These are phyloP conservation scores for Penicillium pancosmium DNA, from an alignment of 495 filamentous ascomycete species.

Conservation along the genomic window DNA sequence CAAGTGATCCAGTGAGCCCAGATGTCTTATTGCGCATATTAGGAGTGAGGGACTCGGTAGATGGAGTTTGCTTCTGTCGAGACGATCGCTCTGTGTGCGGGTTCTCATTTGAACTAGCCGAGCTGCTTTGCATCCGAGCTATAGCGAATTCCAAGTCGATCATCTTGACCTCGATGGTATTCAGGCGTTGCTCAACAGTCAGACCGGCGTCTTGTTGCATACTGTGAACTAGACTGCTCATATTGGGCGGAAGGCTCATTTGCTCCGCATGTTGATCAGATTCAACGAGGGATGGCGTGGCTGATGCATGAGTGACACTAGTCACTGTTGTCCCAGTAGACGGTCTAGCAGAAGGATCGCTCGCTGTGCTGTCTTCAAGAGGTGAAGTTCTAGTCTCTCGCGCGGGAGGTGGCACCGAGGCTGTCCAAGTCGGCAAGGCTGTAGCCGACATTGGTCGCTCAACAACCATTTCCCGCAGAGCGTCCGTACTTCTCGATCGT, in stretches of 20 bases:
- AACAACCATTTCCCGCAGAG: constrained; percentile 27
- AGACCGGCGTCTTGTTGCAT: constrained; percentile 51
- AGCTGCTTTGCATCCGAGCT: constrained; percentile 51
- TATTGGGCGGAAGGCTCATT: constrained; percentile 41
- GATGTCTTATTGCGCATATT: constrained; percentile 31
- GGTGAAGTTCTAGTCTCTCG: constrained; percentile 28
- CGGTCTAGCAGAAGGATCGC: constrained; percentile 29
- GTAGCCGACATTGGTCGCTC: constrained; percentile 30
- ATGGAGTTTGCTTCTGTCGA: constrained; percentile 19
- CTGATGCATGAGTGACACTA: constrained; percentile 30
- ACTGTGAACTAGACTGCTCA: constrained; percentile 42
- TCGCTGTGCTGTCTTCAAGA: constrained; percentile 30
- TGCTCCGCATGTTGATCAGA: constrained; percentile 24
- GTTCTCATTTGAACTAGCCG: constrained; percentile 23
- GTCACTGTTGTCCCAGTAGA: constrained; percentile 38
- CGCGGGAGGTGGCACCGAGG: constrained; percentile 27
- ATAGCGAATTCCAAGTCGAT: constrained; percentile 60
- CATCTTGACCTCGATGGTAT: constrained; percentile 57
- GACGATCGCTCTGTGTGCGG: constrained; percentile 18
- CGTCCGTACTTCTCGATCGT: constrained; percentile 37
- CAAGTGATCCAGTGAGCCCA: constrained; percentile 13
- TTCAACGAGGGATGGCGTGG: constrained; percentile 25
- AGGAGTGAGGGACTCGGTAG: constrained; percentile 15
- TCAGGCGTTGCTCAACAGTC: constrained; percentile 53
- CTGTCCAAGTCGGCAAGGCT: constrained; percentile 31